Evolutionary conservation across 1,139 yeast genomes (phyloP), one percentile per base, ranked within the genome.

Genomic region (Lodderomyces jiufengensis): DNA sequence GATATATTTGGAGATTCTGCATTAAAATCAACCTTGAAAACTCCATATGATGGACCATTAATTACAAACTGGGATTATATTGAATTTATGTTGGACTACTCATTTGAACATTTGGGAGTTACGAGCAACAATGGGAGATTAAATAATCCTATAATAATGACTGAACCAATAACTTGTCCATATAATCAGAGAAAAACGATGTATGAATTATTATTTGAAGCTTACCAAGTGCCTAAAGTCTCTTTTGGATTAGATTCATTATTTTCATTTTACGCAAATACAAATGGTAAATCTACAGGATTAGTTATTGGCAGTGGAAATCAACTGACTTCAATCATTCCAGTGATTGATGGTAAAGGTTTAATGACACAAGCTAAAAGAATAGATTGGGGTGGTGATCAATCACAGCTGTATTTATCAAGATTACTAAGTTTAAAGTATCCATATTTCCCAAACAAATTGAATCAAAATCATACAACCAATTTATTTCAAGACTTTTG

Each of bases 11-110:
- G 85, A 22, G 97, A 90, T 50, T 73, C 80, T 5, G 63, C 82
- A 6, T 73, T 84, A 31, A 74, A 81, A 44, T 72, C 85, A 20
- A 80, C 83, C 33, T 74, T 86, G 32, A 80, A 78, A 50, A 69
- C 85, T 3, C 96, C 97, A 0, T 92, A 76, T 54, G 98, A 94
- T 57, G 96, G 95, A 0, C 76, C 87, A 3, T 63, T 87, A 47
- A 67, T 92, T 25, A 80, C 95, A 21, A 92, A 90, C 56, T 94
- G 98, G 97, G 98, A 94, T 41, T 77, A 82, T 40, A 74, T 84
- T 7, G 98, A 94, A 55, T 74, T 71, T 38, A 75, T 92, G 38
- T 57, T 94, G 38, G 97, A 92, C 55, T 92, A 88, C 53, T 70
- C 92, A 0, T 83, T 92, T 54, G 76, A 80, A 40, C 95, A 85